Evolutionary conservation across 2,329 filamentous ascomycete genomes (phyloP).

Genomic region (Aureobasidium subglaciale): DNA sequence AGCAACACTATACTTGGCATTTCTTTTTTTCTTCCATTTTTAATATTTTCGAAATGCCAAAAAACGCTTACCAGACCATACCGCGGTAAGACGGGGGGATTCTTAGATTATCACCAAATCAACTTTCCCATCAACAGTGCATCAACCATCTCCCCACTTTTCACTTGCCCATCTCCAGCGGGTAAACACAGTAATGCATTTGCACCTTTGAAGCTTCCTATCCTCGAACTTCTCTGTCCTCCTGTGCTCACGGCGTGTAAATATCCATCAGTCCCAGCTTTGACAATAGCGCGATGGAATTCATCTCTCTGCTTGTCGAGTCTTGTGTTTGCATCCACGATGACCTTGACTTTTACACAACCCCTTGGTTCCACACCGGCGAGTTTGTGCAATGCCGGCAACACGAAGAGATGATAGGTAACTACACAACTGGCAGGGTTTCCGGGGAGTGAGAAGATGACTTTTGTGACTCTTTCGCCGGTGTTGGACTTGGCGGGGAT

Average conservation of each 20-base stretch:
- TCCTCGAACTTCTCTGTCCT: conserved; percentile 78
- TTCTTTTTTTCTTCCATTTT: too few relatives aligned
- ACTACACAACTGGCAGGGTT: conserved; percentile 92
- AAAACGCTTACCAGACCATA: too few relatives aligned
- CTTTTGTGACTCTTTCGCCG: conserved; percentile 55
- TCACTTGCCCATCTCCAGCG: conserved; percentile 51
- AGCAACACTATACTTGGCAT: too few relatives aligned
- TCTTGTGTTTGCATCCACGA: conserved; percentile 62
- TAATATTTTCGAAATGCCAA: too few relatives aligned
- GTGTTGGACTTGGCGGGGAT: conserved; percentile 54
- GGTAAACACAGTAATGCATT: conserved; percentile 80
- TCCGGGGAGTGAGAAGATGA: conserved; percentile 84
- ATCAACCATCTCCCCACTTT: conserved; percentile 63
- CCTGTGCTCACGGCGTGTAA: conserved; percentile 77
- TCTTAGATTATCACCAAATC: neutral
- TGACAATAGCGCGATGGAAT: conserved; percentile 80
- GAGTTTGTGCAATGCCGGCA: conserved; percentile 75
- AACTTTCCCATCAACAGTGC: conserved; percentile 69
- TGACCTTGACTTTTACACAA: conserved; percentile 64
- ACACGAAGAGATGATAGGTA: conserved; percentile 87
- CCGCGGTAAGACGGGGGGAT: too few relatives aligned
- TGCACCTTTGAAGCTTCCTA: conserved; percentile 80
- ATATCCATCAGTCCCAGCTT: conserved; percentile 54
- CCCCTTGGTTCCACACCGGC: conserved; percentile 62
- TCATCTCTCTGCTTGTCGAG: conserved; percentile 73